Conservation (phyloP, 2,329 filamentous ascomycete genomes). For the Cercospora citrullina region DNA sequence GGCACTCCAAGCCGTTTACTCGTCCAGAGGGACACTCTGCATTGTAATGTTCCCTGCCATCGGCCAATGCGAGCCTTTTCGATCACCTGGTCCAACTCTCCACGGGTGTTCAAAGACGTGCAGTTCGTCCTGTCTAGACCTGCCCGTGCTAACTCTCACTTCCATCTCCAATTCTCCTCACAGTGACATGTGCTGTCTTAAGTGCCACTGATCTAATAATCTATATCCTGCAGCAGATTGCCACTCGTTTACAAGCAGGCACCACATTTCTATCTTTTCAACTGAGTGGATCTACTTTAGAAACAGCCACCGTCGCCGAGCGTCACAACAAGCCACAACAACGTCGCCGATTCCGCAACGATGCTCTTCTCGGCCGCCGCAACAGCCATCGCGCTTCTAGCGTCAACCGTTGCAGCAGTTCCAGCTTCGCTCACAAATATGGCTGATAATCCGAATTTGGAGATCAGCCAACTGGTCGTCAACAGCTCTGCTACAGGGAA, state of each 20-base stretch:
- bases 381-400: conserved; percentile 9
- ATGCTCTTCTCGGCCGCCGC: conserved; percentile 14
- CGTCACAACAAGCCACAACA: background rate
- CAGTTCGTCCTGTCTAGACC: background rate
- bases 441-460: conserved; percentile 21
- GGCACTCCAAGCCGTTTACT: background rate
- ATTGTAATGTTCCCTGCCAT: background rate
- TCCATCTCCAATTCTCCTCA: background rate
- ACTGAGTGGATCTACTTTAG: background rate
- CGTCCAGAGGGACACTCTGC: background rate
- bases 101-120: background rate
- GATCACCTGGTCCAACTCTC: background rate
- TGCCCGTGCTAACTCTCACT: background rate
- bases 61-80: background rate
- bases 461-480: conserved; percentile 28
- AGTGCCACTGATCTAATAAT: background rate
- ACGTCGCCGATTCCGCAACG: background rate
- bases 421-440: conserved; percentile 12
- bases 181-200: background rate
- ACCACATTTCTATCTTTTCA: background rate
- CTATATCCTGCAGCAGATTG: background rate
- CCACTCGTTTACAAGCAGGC: background rate
- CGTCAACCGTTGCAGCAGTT: background rate
- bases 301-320: background rate
- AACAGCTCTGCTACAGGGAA: conserved; percentile 25